These are phyloP conservation scores for Brassica balearica DNA, from an alignment of 441 rosid species.

Conservation along the genomic window DNA sequence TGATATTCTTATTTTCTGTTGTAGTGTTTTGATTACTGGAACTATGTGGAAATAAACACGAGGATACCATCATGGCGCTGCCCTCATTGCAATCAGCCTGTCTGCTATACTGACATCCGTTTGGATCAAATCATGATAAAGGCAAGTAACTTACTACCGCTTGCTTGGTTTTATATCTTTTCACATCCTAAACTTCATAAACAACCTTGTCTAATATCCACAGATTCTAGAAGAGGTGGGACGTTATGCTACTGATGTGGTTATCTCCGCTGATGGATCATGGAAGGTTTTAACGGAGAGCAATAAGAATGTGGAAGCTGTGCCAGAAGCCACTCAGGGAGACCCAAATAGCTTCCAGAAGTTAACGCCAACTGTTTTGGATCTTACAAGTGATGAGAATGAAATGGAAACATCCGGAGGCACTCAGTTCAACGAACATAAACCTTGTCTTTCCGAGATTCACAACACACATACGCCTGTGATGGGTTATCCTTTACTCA, in stretches of 20 bases:
- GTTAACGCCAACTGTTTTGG: slow-evolving; percentile 50
- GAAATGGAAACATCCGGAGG: slow-evolving; percentile 48
- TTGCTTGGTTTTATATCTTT: slow-evolving; percentile 22
- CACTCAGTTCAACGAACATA: too few relatives aligned
- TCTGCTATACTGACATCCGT: slow-evolving; percentile 77
- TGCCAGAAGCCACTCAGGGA: slow-evolving; percentile 39
- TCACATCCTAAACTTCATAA: neutral
- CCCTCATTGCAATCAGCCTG: slow-evolving; percentile 86
- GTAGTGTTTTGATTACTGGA: slow-evolving; percentile 90
- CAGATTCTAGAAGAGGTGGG: slow-evolving; percentile 84
- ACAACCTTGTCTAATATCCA: slow-evolving; percentile 30
- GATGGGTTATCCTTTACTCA: too few relatives aligned
- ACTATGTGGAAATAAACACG: slow-evolving; percentile 70
- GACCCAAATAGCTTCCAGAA: slow-evolving; percentile 45
- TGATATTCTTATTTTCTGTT: slow-evolving; percentile 35
- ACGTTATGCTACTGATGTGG: slow-evolving; percentile 56
- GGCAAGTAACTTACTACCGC: slow-evolving; percentile 55
- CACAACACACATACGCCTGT: too few relatives aligned
- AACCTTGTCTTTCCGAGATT: too few relatives aligned
- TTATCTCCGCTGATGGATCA: slow-evolving; percentile 86
- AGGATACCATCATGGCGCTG: slow-evolving; percentile 98
- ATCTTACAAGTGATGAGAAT: slow-evolving; percentile 67
- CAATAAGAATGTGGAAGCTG: slow-evolving; percentile 46
- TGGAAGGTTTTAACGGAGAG: slow-evolving; percentile 71
- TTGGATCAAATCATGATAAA: slow-evolving; percentile 77